phyloP scores from a whole-genome alignment of 1,284 basidiomycete species.

The Flammula alnicola region DNA sequence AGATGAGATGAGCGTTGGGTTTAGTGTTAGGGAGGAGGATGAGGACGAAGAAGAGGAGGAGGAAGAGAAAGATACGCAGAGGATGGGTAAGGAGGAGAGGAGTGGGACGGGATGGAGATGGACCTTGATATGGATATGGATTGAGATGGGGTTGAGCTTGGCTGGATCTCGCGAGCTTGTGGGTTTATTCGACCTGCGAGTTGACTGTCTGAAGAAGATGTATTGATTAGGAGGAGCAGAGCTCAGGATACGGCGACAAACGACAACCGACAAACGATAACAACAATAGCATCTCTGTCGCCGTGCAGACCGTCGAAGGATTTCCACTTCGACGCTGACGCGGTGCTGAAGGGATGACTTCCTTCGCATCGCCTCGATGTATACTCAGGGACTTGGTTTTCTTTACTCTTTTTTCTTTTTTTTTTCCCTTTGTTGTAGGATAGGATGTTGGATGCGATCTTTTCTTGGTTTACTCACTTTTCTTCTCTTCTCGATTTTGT shows the following conservation, averaged over 20 bases:
- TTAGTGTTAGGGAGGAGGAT: slow-evolving; percentile 37
- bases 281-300: slow-evolving; percentile 7
- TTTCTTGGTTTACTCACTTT: slow-evolving; percentile 1
- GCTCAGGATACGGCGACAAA: slow-evolving; percentile 5
- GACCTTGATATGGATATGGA: slow-evolving; percentile 67
- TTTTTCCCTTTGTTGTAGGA: slow-evolving; percentile 4
- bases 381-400: slow-evolving; percentile 8
- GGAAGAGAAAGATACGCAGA: slow-evolving; percentile 26
- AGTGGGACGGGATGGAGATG: slow-evolving; percentile 71
- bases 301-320: slow-evolving; percentile 11
- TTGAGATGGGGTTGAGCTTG: slow-evolving; percentile 27
- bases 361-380: slow-evolving; percentile 7
- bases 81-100: slow-evolving; percentile 40
- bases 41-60: slow-evolving; percentile 27
- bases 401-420: slow-evolving; percentile 3
- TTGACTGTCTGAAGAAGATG: slow-evolving; percentile 2
- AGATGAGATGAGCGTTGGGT: slow-evolving; percentile 34
- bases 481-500: slow-evolving; percentile 6
- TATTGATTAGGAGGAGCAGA: slow-evolving; percentile 1
- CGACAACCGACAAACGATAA: slow-evolving; percentile 5
- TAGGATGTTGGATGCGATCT: slow-evolving; percentile 4
- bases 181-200: neutral
- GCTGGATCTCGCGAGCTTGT: neutral
- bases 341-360: slow-evolving; percentile 4
- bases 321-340: slow-evolving; percentile 9